Percentiles rank a stretch among this genome's conserved stretches.
These are phyloP conservation scores for Yarrowia alimentaria DNA, from an alignment of 805 yeast species.

Conservation along the genomic window DNA sequence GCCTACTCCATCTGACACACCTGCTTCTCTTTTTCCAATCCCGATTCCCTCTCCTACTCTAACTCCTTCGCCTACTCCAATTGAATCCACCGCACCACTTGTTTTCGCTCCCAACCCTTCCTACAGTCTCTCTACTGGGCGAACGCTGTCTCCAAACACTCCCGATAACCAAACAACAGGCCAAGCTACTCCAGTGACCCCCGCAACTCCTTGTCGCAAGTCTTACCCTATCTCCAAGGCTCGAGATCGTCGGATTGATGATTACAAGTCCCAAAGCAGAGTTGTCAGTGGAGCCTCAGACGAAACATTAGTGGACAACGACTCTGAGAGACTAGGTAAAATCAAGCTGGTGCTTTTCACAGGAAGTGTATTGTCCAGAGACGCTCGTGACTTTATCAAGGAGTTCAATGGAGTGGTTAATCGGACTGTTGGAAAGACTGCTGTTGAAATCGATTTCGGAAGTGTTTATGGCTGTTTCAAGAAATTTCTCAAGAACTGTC, in stretches of 20 bases:
- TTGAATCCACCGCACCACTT: too few relatives aligned
- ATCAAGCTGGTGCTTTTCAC: neutral
- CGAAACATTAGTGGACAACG: neutral
- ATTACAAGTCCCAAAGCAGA: neutral
- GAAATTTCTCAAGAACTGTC: neutral
- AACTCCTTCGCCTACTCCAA: too few relatives aligned
- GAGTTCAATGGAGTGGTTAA: neutral
- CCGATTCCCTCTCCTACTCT: too few relatives aligned
- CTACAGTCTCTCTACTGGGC: too few relatives aligned
- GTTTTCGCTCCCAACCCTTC: too few relatives aligned
- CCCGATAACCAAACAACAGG: too few relatives aligned
- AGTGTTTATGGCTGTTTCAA: neutral
- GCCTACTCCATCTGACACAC: too few relatives aligned
- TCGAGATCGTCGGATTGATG: too few relatives aligned
- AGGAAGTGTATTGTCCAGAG: neutral
- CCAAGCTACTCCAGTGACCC: too few relatives aligned
- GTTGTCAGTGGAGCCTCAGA: neutral
- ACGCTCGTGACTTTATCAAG: constrained; percentile 9
- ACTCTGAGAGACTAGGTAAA: neutral
- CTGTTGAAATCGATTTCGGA: neutral
- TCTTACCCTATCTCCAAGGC: too few relatives aligned
- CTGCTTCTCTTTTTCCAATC: too few relatives aligned
- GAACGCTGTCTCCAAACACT: too few relatives aligned
- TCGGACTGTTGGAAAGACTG: neutral
- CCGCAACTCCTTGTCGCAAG: neutral